Evolutionary conservation across 108 stramenopile genomes (phyloP), one percentile per base, ranked within the genome.

Genomic region (Fragilaria crotonensis): DNA sequence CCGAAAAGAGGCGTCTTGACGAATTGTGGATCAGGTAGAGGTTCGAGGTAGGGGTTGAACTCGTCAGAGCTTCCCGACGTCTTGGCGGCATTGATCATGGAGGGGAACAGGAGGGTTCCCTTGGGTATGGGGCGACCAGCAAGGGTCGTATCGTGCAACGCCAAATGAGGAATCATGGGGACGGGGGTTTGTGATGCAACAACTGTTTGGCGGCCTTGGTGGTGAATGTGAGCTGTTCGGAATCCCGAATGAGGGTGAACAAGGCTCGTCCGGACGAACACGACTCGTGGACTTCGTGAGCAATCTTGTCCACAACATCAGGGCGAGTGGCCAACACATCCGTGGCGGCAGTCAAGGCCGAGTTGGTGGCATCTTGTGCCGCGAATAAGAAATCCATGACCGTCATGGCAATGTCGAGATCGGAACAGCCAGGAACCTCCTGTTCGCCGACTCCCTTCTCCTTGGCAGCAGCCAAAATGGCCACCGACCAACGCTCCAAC

Each of bases 181-280:
- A 66, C 65, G 21, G 65, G 65, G 65, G 65, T 32, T 66, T 66
- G 65, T 66, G 56, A 41, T 66, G 65, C 57, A 66, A 59, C 29
- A 66, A 25, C 29, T 66, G 65, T 25, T 66, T 66, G 45, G 59
- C 57, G n/a, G 36, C 57, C 29, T 51, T 48, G 27, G 27, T 11
- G 25, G 29, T 48, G 56, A 59, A 66, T 23, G 47, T 17, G 20
- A 66, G 25, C 14, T 11, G 0, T 19, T 48, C 26, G 11, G 33
- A 23, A 22, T 25, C 63, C 19, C 41, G 20, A 20, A 27, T 28
- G 21, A 48, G 21, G 30, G 14, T 21, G 30, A 14, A n/a, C 4
- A 66, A 26, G 0, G 2, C 2, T 58, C 57, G 57, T n/a, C 56
- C 54, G 17, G 5, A 17, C 22, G 57, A 48, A 21, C 25, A 18